Percentiles rank a stretch among this genome's conserved stretches.
These are phyloP conservation scores for Rhizopogon vulgaris DNA, from an alignment of 768 basidiomycete species.

Conservation along the genomic window DNA sequence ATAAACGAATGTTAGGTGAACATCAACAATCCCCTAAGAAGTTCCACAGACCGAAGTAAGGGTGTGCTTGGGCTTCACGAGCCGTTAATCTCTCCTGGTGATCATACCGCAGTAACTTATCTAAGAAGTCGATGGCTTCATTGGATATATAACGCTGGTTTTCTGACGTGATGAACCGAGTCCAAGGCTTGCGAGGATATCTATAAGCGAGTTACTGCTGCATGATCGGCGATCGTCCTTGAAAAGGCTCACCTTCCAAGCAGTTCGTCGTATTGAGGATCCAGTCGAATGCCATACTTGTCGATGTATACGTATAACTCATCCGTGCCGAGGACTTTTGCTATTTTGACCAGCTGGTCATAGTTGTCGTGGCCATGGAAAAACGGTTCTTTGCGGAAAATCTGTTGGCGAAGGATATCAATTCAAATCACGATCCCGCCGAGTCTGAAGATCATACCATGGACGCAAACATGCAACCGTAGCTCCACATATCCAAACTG, in stretches of 20 bases:
- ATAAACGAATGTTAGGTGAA: slow-evolving; percentile 12
- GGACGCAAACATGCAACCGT: slow-evolving; percentile 97
- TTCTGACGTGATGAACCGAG: slow-evolving; percentile 89
- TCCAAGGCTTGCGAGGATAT: slow-evolving; percentile 94
- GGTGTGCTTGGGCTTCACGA: slow-evolving; percentile 83
- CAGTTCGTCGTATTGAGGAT: slow-evolving; percentile 94
- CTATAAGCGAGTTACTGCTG: slow-evolving; percentile 29
- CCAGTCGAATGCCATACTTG: slow-evolving; percentile 92
- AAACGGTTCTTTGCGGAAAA: slow-evolving; percentile 98
- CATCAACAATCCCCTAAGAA: slow-evolving; percentile 6
- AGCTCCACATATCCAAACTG: slow-evolving; percentile 97
- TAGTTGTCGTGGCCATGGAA: slow-evolving; percentile 99
- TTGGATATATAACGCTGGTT: slow-evolving; percentile 96
- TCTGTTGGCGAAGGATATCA: slow-evolving; percentile 40
- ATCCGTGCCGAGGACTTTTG: slow-evolving; percentile 95
- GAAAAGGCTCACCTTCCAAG: slow-evolving; percentile 59
- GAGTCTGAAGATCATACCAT: slow-evolving; percentile 57
- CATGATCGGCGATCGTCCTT: slow-evolving; percentile 6
- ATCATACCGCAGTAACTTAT: slow-evolving; percentile 93
- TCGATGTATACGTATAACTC: slow-evolving; percentile 90
- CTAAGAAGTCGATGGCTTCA: slow-evolving; percentile 93
- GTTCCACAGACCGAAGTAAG: slow-evolving; percentile 74
- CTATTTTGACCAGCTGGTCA: slow-evolving; percentile 96
- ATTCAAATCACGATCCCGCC: neutral
- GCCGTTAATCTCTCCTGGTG: slow-evolving; percentile 96